Evolutionary conservation across 768 basidiomycete genomes (phyloP).

Genomic region (Boletus rufocinnamomeus): DNA sequence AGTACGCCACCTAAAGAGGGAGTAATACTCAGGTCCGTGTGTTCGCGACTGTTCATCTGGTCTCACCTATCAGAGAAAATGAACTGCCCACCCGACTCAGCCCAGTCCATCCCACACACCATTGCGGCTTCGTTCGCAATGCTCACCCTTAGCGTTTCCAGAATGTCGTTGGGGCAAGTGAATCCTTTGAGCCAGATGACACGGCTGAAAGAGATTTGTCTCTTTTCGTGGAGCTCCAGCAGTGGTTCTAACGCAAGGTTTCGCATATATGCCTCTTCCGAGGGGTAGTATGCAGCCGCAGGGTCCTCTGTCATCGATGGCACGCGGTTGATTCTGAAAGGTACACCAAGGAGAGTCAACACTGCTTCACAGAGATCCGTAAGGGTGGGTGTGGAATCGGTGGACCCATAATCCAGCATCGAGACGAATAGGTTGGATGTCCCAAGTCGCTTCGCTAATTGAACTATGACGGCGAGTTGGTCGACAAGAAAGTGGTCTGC

Average conservation of each 20-base stretch:
- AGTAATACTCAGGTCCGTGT: background rate
- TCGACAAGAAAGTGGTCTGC: conserved; percentile 99
- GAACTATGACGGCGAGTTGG: conserved; percentile 96
- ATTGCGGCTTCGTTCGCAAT: conserved; percentile 91
- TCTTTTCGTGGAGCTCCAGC: conserved; percentile 71
- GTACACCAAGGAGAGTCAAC: conserved; percentile 87
- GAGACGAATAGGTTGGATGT: conserved; percentile 92
- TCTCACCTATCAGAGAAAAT: conserved; percentile 94
- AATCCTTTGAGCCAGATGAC: conserved; percentile 99
- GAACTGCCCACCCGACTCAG: conserved; percentile 95
- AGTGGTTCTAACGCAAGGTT: conserved; percentile 93
- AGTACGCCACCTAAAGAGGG: conserved; percentile 78
- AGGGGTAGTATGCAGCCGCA: conserved; percentile 87
- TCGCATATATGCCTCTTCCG: conserved; percentile 92
- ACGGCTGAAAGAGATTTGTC: conserved; percentile 81
- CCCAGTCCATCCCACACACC: conserved; percentile 99
- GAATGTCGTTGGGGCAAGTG: conserved; percentile 96
- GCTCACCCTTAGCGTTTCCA: conserved; percentile 93
- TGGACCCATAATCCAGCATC: conserved; percentile 96
- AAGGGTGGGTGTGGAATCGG: conserved; percentile 92
- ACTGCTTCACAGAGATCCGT: conserved; percentile 95
- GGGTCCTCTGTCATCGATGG: conserved; percentile 92
- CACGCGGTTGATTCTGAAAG: conserved; percentile 90
- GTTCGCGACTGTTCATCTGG: background rate
- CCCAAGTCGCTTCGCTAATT: conserved; percentile 89